Conservation (phyloP, 768 basidiomycete species). For the Boletus reticuloceps region DNA sequence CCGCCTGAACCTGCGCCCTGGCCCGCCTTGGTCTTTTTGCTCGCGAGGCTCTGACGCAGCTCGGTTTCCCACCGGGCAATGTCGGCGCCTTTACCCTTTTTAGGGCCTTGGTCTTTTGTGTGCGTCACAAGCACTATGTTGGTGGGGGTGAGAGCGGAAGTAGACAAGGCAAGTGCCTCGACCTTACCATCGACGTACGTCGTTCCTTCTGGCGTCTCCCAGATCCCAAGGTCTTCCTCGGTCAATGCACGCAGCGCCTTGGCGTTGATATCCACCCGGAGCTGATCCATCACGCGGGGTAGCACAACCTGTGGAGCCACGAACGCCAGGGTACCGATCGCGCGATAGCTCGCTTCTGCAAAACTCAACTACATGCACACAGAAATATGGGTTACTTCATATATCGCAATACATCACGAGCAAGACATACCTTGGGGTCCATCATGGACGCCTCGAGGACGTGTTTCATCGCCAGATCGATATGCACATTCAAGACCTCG, state of each 20-base stretch:
- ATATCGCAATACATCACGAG: too few relatives aligned
- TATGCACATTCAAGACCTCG: conserved; percentile 48
- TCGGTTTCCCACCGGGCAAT: conserved; percentile 96
- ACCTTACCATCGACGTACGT: conserved; percentile 71
- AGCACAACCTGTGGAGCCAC: conserved; percentile 70
- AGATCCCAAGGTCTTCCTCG: conserved; percentile 75
- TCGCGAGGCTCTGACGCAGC: conserved; percentile 78
- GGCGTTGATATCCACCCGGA: conserved; percentile 64
- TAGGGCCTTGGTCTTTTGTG: conserved; percentile 47
- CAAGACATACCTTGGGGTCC: conserved; percentile 43
- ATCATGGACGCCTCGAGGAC: conserved; percentile 47
- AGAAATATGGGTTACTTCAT: neutral
- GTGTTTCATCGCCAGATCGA: conserved; percentile 48
- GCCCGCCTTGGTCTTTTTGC: conserved; percentile 54
- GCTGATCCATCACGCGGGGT: conserved; percentile 65
- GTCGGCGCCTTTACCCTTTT: conserved; percentile 85
- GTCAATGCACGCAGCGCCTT: conserved; percentile 59
- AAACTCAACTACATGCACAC: conserved; percentile 34
- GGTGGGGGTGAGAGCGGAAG: too few relatives aligned
- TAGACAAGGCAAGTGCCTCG: too few relatives aligned
- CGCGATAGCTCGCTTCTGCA: conserved; percentile 67
- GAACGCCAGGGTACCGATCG: conserved; percentile 76
- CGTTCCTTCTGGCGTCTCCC: conserved; percentile 81
- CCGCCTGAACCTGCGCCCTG: neutral
- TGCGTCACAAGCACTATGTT: conserved; percentile 58